Conservation (phyloP, 192 early-diverging fungal genomes). For the Coemansia sp. region DNA sequence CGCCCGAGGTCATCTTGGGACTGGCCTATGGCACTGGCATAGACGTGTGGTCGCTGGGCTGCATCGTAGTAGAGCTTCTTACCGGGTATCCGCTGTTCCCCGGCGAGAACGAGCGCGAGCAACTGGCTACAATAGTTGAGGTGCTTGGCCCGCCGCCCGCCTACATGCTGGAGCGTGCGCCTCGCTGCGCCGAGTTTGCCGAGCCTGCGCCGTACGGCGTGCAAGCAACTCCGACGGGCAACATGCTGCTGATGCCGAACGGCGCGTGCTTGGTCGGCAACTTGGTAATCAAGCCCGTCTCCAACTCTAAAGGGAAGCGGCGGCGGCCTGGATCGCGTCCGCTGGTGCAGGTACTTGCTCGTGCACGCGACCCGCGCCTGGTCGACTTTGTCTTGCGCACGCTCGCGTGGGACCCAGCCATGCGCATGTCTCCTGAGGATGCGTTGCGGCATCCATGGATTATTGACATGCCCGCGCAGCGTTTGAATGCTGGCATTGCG, state of each 20-base stretch:
- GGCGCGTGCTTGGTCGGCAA: constrained; percentile 38
- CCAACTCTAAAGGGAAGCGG: constrained; percentile 90
- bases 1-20: constrained; percentile 96
- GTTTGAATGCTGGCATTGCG: constrained; percentile 16
- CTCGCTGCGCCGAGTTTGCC: constrained; percentile 86
- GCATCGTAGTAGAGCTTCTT: constrained; percentile 91
- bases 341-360: constrained; percentile 69
- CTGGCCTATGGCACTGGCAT: constrained; percentile 88
- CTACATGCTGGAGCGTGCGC: constrained; percentile 75
- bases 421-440: constrained; percentile 83
- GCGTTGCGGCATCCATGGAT: constrained; percentile 89
- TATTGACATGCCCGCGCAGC: constrained; percentile 58
- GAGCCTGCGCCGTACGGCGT: constrained; percentile 51
- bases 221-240: constrained; percentile 24
- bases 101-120: constrained; percentile 97
- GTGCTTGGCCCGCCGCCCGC: constrained; percentile 79
- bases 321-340: constrained; percentile 79
- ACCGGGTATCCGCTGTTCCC: constrained; percentile 94
- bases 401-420: constrained; percentile 89
- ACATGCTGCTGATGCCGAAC: constrained; percentile 37
- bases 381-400: constrained; percentile 86
- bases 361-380: constrained; percentile 76
- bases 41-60: constrained; percentile 98
- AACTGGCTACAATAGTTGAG: constrained; percentile 95
- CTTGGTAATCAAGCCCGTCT: constrained; percentile 43